phyloP scores from a whole-genome alignment of 164 flowering plant genomes.

The Stephania japonica region DNA sequence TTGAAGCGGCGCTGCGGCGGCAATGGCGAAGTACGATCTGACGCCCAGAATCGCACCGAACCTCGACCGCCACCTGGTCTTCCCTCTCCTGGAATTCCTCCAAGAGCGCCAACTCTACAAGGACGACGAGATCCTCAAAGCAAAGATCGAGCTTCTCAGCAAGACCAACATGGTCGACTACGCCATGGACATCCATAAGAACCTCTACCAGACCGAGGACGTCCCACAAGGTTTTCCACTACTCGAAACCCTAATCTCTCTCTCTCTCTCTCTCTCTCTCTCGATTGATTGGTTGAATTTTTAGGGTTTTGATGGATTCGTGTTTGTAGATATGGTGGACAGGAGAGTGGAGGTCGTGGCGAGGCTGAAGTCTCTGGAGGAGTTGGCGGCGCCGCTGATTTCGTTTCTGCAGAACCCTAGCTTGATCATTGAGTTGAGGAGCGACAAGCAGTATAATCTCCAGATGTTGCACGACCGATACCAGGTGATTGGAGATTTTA shows the following conservation, averaged over 20 bases:
- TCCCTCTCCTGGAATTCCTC: conserved; percentile 78
- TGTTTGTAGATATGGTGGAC: conserved; percentile 70
- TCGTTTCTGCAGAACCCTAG: conserved; percentile 63
- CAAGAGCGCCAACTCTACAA: conserved; percentile 66
- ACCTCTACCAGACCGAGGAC: conserved; percentile 82
- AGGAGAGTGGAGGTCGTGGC: conserved; percentile 80
- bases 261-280: not conserved
- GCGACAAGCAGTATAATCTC: conserved; percentile 82
- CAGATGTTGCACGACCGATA: conserved; percentile 88
- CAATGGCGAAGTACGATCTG: conserved; percentile 70
- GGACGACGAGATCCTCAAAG: conserved; percentile 71
- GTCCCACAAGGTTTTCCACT: conserved; percentile 69
- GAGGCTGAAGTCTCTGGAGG: conserved; percentile 78
- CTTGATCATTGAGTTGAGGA: conserved; percentile 70
- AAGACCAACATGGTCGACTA: conserved; percentile 97
- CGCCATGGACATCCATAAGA: conserved; percentile 95
- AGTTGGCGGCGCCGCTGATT: conserved; percentile 69
- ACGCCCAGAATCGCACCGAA: conserved; percentile 66
- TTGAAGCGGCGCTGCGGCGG: not conserved
- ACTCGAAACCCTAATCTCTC: too few relatives aligned
- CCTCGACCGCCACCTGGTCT: conserved; percentile 82
- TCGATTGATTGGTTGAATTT: not conserved
- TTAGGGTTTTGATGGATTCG: conserved; percentile 13
- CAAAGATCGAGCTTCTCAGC: conserved; percentile 81
- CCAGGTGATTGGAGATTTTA: conserved; percentile 44